phyloP scores from a whole-genome alignment of 2,329 filamentous ascomycete species.

The Neonectria ditissima region DNA sequence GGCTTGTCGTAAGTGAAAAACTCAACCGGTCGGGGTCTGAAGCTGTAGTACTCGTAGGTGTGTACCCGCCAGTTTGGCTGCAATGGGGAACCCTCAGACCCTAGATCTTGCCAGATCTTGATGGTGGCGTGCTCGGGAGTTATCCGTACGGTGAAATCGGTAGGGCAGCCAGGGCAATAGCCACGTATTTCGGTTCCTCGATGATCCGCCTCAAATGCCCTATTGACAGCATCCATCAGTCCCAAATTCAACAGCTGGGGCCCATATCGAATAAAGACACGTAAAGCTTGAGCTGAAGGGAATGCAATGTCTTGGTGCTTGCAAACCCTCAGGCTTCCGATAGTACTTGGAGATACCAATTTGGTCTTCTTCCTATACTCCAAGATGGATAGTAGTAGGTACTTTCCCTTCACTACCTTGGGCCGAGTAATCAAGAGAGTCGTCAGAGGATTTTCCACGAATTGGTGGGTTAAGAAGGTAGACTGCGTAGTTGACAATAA shows the following conservation, averaged over 20 bases:
- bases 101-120: conserved; percentile 14
- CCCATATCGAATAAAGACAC: neutral
- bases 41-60: neutral
- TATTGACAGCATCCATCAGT: neutral
- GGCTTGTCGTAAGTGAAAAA: neutral
- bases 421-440: neutral
- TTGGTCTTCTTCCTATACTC: neutral
- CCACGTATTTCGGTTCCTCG: neutral
- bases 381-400: neutral
- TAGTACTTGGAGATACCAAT: neutral
- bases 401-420: neutral
- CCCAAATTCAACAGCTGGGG: neutral
- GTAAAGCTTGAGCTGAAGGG: neutral
- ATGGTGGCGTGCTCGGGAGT: neutral
- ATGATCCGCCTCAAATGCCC: neutral
- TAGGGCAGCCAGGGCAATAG: neutral
- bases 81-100: conserved; percentile 3
- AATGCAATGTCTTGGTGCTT: neutral
- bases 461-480: neutral
- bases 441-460: neutral
- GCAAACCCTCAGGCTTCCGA: neutral
- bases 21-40: neutral
- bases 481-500: neutral
- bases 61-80: neutral
- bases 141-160: neutral